Evolutionary conservation across 257 asterid genomes (phyloP).

Genomic region (Solanum pimpinellifolium): DNA sequence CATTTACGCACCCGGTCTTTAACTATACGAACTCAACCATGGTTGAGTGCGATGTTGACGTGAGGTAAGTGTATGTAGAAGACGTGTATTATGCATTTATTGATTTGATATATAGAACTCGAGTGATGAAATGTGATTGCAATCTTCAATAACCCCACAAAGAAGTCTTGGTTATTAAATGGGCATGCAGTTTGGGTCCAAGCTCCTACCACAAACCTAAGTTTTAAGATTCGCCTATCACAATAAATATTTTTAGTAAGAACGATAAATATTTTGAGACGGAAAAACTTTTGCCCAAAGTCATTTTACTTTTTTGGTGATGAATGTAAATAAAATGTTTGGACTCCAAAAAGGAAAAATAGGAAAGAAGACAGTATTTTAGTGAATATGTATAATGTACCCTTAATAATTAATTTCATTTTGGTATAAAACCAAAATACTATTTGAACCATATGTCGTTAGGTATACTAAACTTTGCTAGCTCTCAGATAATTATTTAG

Average conservation of each 20-base stretch:
- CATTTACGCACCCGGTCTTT: neutral
- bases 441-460: too few relatives aligned
- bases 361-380: too few relatives aligned
- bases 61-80: neutral
- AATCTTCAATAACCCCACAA: neutral
- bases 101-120: neutral
- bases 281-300: neutral
- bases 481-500: too few relatives aligned
- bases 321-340: neutral
- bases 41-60: neutral
- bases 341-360: neutral
- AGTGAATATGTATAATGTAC: too few relatives aligned
- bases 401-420: too few relatives aligned
- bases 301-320: neutral
- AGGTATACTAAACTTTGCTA: too few relatives aligned
- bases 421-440: too few relatives aligned
- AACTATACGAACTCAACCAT: neutral
- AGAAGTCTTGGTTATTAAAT: neutral
- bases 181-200: neutral
- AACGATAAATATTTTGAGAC: neutral
- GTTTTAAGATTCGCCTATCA: neutral
- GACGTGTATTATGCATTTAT: neutral
- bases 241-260: neutral
- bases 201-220: neutral
- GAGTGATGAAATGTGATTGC: neutral